phyloP scores from a whole-genome alignment of 345 rosid genomes.

The Citropsis articulata region DNA sequence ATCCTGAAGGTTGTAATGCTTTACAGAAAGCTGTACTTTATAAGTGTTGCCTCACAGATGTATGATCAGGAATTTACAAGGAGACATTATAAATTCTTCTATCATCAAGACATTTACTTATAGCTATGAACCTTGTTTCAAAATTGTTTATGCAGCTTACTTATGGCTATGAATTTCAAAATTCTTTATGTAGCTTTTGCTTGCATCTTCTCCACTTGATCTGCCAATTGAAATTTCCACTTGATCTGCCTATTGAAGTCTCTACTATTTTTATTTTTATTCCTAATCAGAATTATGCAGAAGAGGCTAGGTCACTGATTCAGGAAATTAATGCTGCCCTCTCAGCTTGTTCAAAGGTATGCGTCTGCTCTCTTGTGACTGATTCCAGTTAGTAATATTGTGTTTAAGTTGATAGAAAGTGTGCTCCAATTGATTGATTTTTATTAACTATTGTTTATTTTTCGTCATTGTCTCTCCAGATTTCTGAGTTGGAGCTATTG shows the following conservation, averaged over 20 bases:
- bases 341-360: constrained; percentile 52
- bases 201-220: neutral
- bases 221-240: neutral
- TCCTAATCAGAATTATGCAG: constrained; percentile 52
- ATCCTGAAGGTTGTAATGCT: constrained; percentile 66
- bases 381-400: neutral
- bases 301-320: constrained; percentile 55
- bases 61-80: neutral
- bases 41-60: constrained; percentile 4
- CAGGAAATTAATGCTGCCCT: constrained; percentile 55
- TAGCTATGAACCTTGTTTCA: neutral
- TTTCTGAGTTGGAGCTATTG: constrained; percentile 62
- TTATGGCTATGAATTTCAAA: neutral
- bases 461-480: constrained; percentile 34
- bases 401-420: neutral
- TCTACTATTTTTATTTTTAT: constrained; percentile 16
- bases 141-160: neutral
- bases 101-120: neutral
- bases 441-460: constrained; percentile 4
- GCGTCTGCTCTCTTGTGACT: neutral
- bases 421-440: neutral
- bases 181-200: neutral
- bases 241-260: constrained; percentile 6
- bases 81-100: neutral
- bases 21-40: constrained; percentile 10